Evolutionary conservation across 192 early-diverging fungal species (phyloP).

Genomic region (Chytriomyces confervae): DNA sequence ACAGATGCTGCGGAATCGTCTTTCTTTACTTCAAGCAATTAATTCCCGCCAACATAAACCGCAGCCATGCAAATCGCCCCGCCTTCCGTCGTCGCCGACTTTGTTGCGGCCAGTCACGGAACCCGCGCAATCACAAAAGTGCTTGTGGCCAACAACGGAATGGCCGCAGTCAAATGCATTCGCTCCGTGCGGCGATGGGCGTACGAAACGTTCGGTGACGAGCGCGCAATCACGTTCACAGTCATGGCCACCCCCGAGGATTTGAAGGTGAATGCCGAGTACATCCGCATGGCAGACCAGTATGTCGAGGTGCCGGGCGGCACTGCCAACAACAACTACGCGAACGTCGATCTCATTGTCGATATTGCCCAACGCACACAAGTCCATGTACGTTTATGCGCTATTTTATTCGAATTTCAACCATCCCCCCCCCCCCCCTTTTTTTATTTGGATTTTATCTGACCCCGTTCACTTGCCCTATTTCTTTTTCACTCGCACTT

Average conservation of each 20-base stretch:
- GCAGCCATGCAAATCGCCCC: constrained; percentile 16
- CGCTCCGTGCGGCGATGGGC: constrained; percentile 97
- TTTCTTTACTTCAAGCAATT: not conserved
- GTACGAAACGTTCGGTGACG: constrained; percentile 97
- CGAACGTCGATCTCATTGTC: constrained; percentile 97
- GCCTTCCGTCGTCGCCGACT: constrained; percentile 48
- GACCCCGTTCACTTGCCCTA: not conserved
- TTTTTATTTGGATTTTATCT: not conserved
- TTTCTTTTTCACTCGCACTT: not conserved
- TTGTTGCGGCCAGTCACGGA: constrained; percentile 42
- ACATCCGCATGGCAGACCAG: constrained; percentile 99
- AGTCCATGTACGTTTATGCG: constrained; percentile 62
- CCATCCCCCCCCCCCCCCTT: not conserved
- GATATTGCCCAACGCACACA: constrained; percentile 96
- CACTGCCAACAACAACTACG: constrained; percentile 98
- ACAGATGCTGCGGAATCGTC: not conserved
- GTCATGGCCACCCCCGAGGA: constrained; percentile 99
- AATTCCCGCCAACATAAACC: not conserved
- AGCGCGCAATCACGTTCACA: constrained; percentile 93
- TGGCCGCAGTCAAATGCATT: constrained; percentile 99
- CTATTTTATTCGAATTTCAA: constrained; percentile 1
- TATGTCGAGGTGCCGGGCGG: constrained; percentile 98
- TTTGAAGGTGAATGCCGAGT: constrained; percentile 96
- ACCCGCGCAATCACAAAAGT: constrained; percentile 83
- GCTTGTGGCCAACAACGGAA: constrained; percentile 99